These are phyloP conservation scores for Fusarium sp. DNA, from an alignment of 2,329 filamentous ascomycete species.

Conservation along the genomic window DNA sequence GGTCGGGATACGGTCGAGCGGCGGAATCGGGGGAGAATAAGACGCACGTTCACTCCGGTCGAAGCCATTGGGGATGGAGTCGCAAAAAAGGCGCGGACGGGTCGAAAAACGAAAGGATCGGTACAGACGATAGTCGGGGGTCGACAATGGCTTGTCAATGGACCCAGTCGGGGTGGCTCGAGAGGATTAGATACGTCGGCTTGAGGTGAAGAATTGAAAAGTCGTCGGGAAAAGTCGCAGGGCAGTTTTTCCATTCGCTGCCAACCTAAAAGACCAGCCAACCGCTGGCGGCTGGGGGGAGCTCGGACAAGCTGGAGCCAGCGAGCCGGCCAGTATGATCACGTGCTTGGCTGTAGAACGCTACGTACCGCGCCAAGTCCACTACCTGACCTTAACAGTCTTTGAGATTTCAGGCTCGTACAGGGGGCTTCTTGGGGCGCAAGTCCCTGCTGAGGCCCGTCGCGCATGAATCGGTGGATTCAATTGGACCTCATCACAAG, in stretches of 20 bases:
- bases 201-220: slow-evolving; percentile 53
- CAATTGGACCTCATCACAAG: slow-evolving; percentile 33
- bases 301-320: slow-evolving; percentile 48
- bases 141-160: slow-evolving; percentile 57
- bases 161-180: slow-evolving; percentile 53
- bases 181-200: slow-evolving; percentile 52
- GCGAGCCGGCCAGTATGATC: slow-evolving; percentile 39
- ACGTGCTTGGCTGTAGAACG: slow-evolving; percentile 31
- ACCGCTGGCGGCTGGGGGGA: slow-evolving; percentile 43
- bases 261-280: slow-evolving; percentile 32
- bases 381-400: slow-evolving; percentile 9
- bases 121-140: slow-evolving; percentile 48
- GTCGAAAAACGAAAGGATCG: slow-evolving; percentile 49
- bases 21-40: slow-evolving; percentile 43
- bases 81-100: slow-evolving; percentile 54
- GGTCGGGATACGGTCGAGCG: slow-evolving; percentile 37
- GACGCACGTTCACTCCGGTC: slow-evolving; percentile 73
- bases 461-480: slow-evolving; percentile 21
- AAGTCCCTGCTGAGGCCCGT: slow-evolving; percentile 9
- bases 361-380: slow-evolving; percentile 15
- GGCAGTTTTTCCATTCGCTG: slow-evolving; percentile 51
- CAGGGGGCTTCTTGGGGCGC: slow-evolving; percentile 21
- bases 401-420: slow-evolving; percentile 11
- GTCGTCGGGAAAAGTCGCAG: slow-evolving; percentile 58
- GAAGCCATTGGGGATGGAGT: slow-evolving; percentile 66